These are phyloP conservation scores for Austroboletus novae-zelandiae DNA, from an alignment of 1,284 basidiomycete genomes.

Conservation along the genomic window DNA sequence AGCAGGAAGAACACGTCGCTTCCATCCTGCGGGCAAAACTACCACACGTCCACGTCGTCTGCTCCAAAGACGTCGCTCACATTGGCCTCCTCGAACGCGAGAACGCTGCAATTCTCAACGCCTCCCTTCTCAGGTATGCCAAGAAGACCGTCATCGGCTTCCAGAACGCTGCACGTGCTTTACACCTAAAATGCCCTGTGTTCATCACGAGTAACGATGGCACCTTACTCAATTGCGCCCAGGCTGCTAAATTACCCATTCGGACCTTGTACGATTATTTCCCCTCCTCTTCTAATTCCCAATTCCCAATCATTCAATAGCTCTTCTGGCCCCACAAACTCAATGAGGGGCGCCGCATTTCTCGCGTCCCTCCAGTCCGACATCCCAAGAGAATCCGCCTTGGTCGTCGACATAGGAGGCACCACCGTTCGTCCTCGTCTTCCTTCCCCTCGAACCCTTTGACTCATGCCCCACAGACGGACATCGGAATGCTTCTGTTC, in stretches of 20 bases:
- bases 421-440: conserved; percentile 41
- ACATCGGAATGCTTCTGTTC: conserved; percentile 35
- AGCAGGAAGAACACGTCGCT: conserved; percentile 47
- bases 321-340: conserved; percentile 63
- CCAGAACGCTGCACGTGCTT: conserved; percentile 44
- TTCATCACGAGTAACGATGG: conserved; percentile 64
- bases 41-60: conserved; percentile 38
- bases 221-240: conserved; percentile 49
- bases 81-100: conserved; percentile 60
- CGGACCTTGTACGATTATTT: conserved; percentile 44
- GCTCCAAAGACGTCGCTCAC: conserved; percentile 46
- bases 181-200: conserved; percentile 52
- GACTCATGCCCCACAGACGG: conserved; percentile 28
- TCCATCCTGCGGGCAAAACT: conserved; percentile 41
- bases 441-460: conserved; percentile 15
- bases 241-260: conserved; percentile 57
- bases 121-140: conserved; percentile 56
- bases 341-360: conserved; percentile 62
- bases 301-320: conserved; percentile 15
- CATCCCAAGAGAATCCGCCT: conserved; percentile 39
- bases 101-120: conserved; percentile 62
- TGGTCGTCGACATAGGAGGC: conserved; percentile 60
- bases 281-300: conserved; percentile 7
- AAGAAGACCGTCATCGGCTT: conserved; percentile 51
- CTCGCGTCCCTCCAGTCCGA: conserved; percentile 42